Base-by-base conservation (phyloP, 768 basidiomycete genomes). In the Pleurotus citrinopileatus region DNA sequence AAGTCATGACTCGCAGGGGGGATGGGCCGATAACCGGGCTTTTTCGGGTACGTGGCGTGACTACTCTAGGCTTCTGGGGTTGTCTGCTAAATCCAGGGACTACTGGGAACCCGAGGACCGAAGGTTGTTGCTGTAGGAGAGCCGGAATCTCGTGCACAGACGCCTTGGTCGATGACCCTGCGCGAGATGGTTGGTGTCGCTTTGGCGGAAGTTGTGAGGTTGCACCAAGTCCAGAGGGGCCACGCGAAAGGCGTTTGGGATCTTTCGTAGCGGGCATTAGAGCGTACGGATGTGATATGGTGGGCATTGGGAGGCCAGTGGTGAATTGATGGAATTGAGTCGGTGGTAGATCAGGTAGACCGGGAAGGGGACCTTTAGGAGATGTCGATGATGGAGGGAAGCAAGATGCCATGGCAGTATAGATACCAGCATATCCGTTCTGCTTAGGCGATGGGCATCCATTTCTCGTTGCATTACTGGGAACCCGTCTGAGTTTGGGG, bases 11-110 rank as follows among this genome's bases (percentile, higher is more conserved):
- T 36, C 77, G 71, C 36, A 80, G 60, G 42, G 78, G 77, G 13
- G 79, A 79, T n/a, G 76, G 77, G 1, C 74, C 73, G 19, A 75
- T 54, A 7, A 67, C 60, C 12, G 76, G 75, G 57, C 73, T 77
- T 42, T 65, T 69, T 27, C 65, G 67, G 37, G 55, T 52, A 26
- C 73, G 65, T 23, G 65, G 27, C 22, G 64, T 63, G 17, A 62
- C 57, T 42, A 61, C 52, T 60, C 60, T 42, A 6, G 17, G 38
- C 44, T 55, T 58, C 22, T 20, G 40, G 6, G 42, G 17, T 5
- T 40, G 28, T 29, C 37, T 55, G 32, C 57, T 42, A 20, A 25
- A 36, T 26, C 54, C 48, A 13, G 54, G 43, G 17, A 17, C 54
- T 4, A n/a, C 46, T 19, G 19, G 32, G 22, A 25, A 26, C 15